Evolutionary conservation across 805 yeast genomes (phyloP), one percentile per base, ranked within the genome.

Genomic region (Metschnikowia henanensis): DNA sequence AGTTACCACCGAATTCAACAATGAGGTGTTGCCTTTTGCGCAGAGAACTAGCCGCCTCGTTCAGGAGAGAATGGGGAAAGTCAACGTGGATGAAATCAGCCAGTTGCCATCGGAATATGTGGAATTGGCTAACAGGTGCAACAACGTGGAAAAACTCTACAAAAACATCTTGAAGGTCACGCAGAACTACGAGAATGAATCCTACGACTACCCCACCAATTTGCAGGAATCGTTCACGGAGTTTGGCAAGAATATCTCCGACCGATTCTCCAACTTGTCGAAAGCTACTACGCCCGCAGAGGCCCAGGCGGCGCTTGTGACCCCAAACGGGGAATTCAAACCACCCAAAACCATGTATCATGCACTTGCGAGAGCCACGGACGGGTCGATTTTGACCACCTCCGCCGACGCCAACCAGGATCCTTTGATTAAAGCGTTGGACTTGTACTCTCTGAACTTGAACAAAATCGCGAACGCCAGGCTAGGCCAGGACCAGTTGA

Each of bases 21-120:
- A 68, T 21, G 77, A 72, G 53, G 62, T 72, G 15, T 53, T 72
- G 33, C 87, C 88, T 15, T 70, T 84, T 48, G 95, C 95, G 32
- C 87, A 83, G 65, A 79, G 95, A 60, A 87, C 96, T 15, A 80
- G 83, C 37, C 80, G 94, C 49, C 62, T 84, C 61, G 79, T 88
- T 35, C 92, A 87, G 64, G 96, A 88, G 65, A 78, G 70, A 55
- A 76, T 88, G 21, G 95, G 95, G 37, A 80, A 83, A 53, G 87
- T 83, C 30, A 68, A 65, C 48, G 62, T 61, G 22, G 88, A 84
- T 41, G 95, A 88, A 59, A 84, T 86, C 57, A 63, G 68, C 45
- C 91, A 87, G 60, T 75, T 88, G 51, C 96, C 96, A 25, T 80
- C 82, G 45, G 96, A 88, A 62, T 88, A 87, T 62, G 73, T 84